These are phyloP conservation scores for Phlebopus sp. DNA, from an alignment of 1,284 basidiomycete genomes.

Conservation along the genomic window DNA sequence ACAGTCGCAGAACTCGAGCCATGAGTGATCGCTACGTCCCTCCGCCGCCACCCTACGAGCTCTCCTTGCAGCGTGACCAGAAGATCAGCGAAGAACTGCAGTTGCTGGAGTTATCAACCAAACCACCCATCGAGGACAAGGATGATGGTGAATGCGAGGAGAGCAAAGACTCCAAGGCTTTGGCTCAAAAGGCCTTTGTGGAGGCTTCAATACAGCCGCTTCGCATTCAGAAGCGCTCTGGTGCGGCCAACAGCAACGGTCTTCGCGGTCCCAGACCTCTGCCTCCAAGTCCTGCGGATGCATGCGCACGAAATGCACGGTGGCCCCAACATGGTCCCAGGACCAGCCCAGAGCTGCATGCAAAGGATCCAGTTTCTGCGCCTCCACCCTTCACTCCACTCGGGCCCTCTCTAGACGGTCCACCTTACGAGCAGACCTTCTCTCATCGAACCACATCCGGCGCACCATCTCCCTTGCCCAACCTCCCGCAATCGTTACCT, in stretches of 20 bases:
- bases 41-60: conserved; percentile 49
- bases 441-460: conserved; percentile 9
- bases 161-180: conserved; percentile 10
- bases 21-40: conserved; percentile 31
- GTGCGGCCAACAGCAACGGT: neutral
- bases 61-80: conserved; percentile 51
- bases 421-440: conserved; percentile 5
- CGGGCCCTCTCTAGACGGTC: conserved; percentile 7
- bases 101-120: conserved; percentile 25
- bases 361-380: neutral
- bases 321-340: conserved; percentile 29
- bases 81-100: conserved; percentile 47
- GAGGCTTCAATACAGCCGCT: conserved; percentile 3
- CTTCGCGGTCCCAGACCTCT: conserved; percentile 23
- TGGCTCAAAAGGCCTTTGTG: conserved; percentile 6
- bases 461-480: conserved; percentile 3
- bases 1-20: neutral
- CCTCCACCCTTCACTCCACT: conserved; percentile 13
- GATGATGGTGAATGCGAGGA: conserved; percentile 12
- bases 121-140: conserved; percentile 26
- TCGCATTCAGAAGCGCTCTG: conserved; percentile 8
- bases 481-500: conserved; percentile 1
- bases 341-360: conserved; percentile 12
- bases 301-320: neutral
- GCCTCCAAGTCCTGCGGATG: conserved; percentile 20